Evolutionary conservation across 257 asterid species (phyloP).

Genomic region (Nicotiana paniculata): DNA sequence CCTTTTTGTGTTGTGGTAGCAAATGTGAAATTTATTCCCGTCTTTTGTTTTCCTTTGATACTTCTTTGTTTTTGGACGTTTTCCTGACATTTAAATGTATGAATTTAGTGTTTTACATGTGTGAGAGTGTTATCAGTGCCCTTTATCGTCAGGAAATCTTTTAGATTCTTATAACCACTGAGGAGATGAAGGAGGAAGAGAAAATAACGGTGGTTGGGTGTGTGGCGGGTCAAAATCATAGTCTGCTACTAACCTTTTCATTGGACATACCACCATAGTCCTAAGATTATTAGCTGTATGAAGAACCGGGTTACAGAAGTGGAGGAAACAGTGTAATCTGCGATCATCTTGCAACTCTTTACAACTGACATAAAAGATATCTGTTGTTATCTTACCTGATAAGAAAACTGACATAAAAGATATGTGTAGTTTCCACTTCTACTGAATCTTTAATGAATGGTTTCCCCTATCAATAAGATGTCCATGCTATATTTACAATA

Average conservation of each 20-base stretch:
- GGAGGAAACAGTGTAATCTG: not conserved
- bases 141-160: not conserved
- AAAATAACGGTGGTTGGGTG: not conserved
- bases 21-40: not conserved
- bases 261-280: not conserved
- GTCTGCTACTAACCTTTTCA: not conserved
- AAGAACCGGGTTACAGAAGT: constrained; percentile 1
- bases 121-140: not conserved
- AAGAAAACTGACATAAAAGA: not conserved
- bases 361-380: not conserved
- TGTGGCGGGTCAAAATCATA: not conserved
- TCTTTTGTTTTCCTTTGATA: not conserved
- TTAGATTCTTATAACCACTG: not conserved
- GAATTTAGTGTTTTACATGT: not conserved
- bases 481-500: not conserved
- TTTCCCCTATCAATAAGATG: not conserved
- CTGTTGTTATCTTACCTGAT: too few relatives aligned
- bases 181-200: not conserved
- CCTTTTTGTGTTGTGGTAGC: not conserved
- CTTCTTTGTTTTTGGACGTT: not conserved
- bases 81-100: not conserved
- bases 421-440: not conserved
- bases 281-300: not conserved
- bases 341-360: not conserved
- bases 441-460: not conserved